Conservation (phyloP, 2,329 filamentous ascomycete species). For the Colletotrichum liriopes region DNA sequence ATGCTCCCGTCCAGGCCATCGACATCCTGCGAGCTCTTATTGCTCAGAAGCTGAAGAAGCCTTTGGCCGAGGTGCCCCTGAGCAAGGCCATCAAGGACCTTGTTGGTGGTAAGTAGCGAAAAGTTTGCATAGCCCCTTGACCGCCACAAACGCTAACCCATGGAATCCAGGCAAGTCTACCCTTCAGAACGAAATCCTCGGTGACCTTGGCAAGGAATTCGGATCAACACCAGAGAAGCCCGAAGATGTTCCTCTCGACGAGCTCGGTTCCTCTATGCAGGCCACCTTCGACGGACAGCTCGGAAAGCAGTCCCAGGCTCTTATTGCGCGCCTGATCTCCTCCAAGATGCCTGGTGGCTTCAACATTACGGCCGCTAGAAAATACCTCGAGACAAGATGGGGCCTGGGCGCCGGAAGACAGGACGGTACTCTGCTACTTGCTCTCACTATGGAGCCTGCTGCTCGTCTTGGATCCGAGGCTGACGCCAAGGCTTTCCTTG, state of each 20-base stretch:
- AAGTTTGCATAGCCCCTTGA: background rate
- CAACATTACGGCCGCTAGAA: constrained; percentile 96
- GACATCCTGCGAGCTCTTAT: constrained; percentile 92
- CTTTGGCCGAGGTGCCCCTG: constrained; percentile 87
- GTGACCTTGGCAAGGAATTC: constrained; percentile 98
- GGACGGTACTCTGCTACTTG: constrained; percentile 89
- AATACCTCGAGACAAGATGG: constrained; percentile 96
- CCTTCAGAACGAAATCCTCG: constrained; percentile 97
- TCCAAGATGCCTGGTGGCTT: constrained; percentile 99
- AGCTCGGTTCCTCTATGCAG: constrained; percentile 95
- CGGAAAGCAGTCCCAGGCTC: constrained; percentile 94
- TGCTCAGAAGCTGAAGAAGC: constrained; percentile 98
- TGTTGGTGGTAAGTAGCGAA: constrained; percentile 83
- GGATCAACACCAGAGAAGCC: constrained; percentile 98
- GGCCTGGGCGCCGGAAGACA: constrained; percentile 89
- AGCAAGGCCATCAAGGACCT: constrained; percentile 99
- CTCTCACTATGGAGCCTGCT: constrained; percentile 92
- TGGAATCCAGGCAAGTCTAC: constrained; percentile 87
- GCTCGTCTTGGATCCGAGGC: constrained; percentile 89
- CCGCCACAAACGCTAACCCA: constrained; percentile 7
- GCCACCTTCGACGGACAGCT: constrained; percentile 99
- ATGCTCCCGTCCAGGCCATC: constrained; percentile 88
- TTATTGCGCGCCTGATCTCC: constrained; percentile 94
- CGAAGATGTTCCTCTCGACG: constrained; percentile 96
- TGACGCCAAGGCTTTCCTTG: constrained; percentile 94